A percentile compares a stretch with the other conserved stretches of the same genome.
Conservation (phyloP, 441 rosid genomes). For the Populus hybrid region DNA sequence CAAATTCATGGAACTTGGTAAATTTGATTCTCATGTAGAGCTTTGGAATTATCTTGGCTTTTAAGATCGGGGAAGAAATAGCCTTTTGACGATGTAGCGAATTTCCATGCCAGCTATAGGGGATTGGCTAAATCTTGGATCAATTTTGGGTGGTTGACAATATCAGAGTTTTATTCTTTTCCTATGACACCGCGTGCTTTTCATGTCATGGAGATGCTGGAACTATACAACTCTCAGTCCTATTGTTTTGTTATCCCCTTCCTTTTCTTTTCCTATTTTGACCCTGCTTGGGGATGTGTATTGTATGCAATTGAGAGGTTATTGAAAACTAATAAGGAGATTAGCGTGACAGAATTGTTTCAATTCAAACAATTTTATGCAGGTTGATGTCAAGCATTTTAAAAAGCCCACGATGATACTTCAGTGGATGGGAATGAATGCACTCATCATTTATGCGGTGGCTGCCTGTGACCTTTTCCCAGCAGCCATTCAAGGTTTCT, state of each 20-base stretch:
- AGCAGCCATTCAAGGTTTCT: slow-evolving; percentile 49
- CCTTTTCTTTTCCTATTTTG: not conserved
- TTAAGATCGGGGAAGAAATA: not conserved
- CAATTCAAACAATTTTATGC: slow-evolving; percentile 24
- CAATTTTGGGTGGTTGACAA: not conserved
- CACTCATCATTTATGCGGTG: slow-evolving; percentile 48
- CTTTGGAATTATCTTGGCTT: not conserved
- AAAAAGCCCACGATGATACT: slow-evolving; percentile 36
- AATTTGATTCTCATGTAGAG: not conserved
- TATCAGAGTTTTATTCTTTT: not conserved
- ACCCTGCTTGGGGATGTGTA: not conserved
- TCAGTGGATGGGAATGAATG: slow-evolving; percentile 71
- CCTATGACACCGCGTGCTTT: not conserved
- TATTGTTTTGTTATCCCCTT: not conserved
- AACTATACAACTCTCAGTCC: not conserved
- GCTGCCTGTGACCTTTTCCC: slow-evolving; percentile 59
- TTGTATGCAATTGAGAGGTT: not conserved
- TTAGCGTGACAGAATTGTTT: not conserved
- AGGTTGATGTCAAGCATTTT: slow-evolving; percentile 50
- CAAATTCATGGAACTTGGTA: not conserved
- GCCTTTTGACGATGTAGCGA: too few relatives aligned
- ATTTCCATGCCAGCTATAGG: not conserved
- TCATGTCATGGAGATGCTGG: not conserved
- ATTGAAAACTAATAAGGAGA: not conserved
- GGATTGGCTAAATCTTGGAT: not conserved